Evolutionary conservation across 2,329 filamentous ascomycete genomes (phyloP).

Genomic region (Clonostachys byssicola): DNA sequence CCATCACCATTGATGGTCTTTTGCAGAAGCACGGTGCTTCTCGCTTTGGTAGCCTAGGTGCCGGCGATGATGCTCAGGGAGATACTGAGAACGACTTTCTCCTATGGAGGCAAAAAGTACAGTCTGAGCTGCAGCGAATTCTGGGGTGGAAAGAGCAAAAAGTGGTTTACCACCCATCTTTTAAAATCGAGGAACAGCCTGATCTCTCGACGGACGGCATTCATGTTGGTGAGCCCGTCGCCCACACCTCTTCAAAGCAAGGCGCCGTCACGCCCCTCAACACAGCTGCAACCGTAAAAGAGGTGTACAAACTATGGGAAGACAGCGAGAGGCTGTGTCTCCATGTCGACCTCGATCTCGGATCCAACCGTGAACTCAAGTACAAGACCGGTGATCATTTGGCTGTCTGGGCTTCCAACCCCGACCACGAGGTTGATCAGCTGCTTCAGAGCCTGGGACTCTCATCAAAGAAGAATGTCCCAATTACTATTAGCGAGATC

Average conservation of each 20-base stretch:
- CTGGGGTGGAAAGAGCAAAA: not conserved
- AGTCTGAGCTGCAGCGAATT: not conserved
- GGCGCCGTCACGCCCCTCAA: conserved; percentile 83
- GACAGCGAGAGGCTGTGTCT: conserved; percentile 17
- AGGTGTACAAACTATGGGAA: conserved; percentile 60
- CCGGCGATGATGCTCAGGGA: not conserved
- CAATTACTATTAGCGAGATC: conserved; percentile 8
- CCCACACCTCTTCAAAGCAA: conserved; percentile 39
- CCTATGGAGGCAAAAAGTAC: not conserved
- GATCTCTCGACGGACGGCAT: not conserved
- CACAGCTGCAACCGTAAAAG: conserved; percentile 85
- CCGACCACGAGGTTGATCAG: conserved; percentile 21
- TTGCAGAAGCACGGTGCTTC: not conserved
- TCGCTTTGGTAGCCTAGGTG: not conserved
- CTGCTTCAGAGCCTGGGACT: conserved; percentile 35
- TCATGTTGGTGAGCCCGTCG: not conserved
- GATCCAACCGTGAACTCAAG: conserved; percentile 13
- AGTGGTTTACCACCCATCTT: not conserved
- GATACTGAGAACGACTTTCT: conserved; percentile 1
- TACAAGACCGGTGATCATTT: conserved; percentile 36
- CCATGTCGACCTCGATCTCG: conserved; percentile 30
- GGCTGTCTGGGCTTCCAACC: conserved; percentile 30
- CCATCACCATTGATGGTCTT: not conserved
- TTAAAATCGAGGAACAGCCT: not conserved
- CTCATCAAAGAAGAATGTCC: conserved; percentile 1